These are phyloP conservation scores for Termitomyces sp. DNA, from an alignment of 768 basidiomycete genomes.

Conservation along the genomic window DNA sequence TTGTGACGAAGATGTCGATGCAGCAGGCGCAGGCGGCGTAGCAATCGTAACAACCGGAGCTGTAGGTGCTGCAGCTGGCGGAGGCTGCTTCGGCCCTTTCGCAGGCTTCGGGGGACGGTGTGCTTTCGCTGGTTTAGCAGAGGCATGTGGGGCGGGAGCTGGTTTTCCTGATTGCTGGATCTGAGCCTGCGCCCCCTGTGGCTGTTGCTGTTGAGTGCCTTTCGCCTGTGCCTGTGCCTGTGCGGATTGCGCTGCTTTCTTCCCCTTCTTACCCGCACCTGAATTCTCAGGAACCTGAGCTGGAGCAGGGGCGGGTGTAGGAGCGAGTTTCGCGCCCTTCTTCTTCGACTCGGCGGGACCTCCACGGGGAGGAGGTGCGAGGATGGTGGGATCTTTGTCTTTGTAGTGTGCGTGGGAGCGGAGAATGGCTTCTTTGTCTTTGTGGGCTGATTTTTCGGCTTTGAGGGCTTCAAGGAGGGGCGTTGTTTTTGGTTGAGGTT, in stretches of 20 bases:
- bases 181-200: not conserved
- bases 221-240: not conserved
- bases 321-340: conserved; percentile 17
- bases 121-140: not conserved
- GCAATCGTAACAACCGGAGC: conserved; percentile 14
- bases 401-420: conserved; percentile 75
- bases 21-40: not conserved
- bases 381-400: conserved; percentile 30
- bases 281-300: conserved; percentile 11
- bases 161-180: not conserved
- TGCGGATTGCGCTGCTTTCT: not conserved
- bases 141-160: not conserved
- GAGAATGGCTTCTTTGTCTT: conserved; percentile 69
- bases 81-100: conserved; percentile 1
- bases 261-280: conserved; percentile 4
- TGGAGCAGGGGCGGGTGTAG: not conserved
- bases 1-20: not conserved
- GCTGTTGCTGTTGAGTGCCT: conserved; percentile 3
- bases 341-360: conserved; percentile 26
- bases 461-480: conserved; percentile 93
- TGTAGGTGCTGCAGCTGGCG: conserved; percentile 7
- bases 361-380: conserved; percentile 28
- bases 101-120: conserved; percentile 2
- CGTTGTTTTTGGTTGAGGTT: conserved; percentile 71
- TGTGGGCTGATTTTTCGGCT: conserved; percentile 70